Evolutionary conservation across 495 filamentous ascomycete species (phyloP).

Genomic region (Diplogelasinospora grovesii): DNA sequence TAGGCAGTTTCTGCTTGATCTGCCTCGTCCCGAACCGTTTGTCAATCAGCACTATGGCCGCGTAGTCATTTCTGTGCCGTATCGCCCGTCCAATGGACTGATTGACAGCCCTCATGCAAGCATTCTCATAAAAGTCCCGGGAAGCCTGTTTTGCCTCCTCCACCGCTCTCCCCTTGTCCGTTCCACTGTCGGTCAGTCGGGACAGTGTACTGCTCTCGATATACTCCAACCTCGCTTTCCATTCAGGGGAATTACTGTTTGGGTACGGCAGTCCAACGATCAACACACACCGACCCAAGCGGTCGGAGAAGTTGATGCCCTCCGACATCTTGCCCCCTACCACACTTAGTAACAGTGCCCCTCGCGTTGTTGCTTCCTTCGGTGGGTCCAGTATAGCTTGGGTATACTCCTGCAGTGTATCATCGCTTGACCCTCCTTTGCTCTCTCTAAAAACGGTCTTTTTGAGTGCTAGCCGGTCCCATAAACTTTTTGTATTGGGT

Average conservation of each 20-base stretch:
- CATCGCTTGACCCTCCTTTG: constrained; percentile 54
- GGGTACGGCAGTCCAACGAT: constrained; percentile 91
- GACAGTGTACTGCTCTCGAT: constrained; percentile 54
- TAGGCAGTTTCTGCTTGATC: constrained; percentile 73
- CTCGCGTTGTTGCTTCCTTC: constrained; percentile 21
- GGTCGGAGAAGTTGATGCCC: constrained; percentile 96
- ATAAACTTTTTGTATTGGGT: constrained; percentile 30
- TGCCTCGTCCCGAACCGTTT: constrained; percentile 60
- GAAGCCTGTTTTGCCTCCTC: constrained; percentile 60
- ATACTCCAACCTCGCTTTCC: constrained; percentile 86
- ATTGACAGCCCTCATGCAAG: constrained; percentile 94
- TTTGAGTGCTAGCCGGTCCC: constrained; percentile 49
- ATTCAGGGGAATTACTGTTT: constrained; percentile 81
- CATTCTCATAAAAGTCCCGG: constrained; percentile 86
- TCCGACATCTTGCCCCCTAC: constrained; percentile 92
- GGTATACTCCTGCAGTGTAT: constrained; percentile 64
- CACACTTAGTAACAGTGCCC: constrained; percentile 85
- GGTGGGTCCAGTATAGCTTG: constrained; percentile 48
- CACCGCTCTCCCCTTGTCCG: constrained; percentile 19
- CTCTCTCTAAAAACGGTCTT: constrained; percentile 65
- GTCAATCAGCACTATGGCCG: constrained; percentile 81
- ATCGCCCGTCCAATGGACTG: constrained; percentile 94
- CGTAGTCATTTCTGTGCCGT: constrained; percentile 80
- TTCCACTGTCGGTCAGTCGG: constrained; percentile 29
- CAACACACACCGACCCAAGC: constrained; percentile 78